A percentile compares a stretch with the other conserved stretches of the same genome.
Evolutionary conservation across 2,329 filamentous ascomycete species (phyloP).

Genomic region (Calonectria honghensis): DNA sequence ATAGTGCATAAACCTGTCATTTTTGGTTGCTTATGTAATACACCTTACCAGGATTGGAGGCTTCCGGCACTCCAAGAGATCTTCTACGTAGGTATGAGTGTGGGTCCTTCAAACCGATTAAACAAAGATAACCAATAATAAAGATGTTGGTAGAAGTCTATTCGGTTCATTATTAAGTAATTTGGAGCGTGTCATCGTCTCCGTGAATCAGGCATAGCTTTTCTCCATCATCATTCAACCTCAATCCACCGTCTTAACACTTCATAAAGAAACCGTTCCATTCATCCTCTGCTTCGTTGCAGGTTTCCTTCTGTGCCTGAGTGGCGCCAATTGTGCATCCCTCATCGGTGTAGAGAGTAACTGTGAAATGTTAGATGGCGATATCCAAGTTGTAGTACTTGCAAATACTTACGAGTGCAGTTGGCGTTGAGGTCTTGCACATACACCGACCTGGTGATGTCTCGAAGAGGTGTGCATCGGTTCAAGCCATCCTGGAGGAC

Average conservation of each 20-base stretch:
- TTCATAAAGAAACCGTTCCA: constrained; percentile 20
- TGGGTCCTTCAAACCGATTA: too few relatives aligned
- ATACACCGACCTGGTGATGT: constrained; percentile 17
- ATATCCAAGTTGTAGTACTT: neutral
- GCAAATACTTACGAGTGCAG: constrained; percentile 7
- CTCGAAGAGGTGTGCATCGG: constrained; percentile 15
- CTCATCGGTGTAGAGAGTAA: constrained; percentile 7
- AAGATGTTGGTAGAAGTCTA: neutral
- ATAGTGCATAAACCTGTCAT: too few relatives aligned
- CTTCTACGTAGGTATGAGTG: too few relatives aligned
- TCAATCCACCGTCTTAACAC: neutral
- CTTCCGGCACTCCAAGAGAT: too few relatives aligned
- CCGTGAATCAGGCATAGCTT: too few relatives aligned
- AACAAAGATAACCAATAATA: neutral
- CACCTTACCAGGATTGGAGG: too few relatives aligned
- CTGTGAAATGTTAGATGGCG: neutral
- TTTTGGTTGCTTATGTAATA: too few relatives aligned
- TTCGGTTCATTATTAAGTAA: neutral
- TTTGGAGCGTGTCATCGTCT: neutral
- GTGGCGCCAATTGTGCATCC: constrained; percentile 1
- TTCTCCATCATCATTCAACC: neutral
- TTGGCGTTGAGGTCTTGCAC: constrained; percentile 11
- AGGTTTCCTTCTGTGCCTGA: constrained; percentile 4
- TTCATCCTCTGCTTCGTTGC: constrained; percentile 17
- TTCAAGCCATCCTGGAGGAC: constrained; percentile 1